Evolutionary conservation across 352 stramenopile species (phyloP).

Genomic region (Phytophthora tentaculata): DNA sequence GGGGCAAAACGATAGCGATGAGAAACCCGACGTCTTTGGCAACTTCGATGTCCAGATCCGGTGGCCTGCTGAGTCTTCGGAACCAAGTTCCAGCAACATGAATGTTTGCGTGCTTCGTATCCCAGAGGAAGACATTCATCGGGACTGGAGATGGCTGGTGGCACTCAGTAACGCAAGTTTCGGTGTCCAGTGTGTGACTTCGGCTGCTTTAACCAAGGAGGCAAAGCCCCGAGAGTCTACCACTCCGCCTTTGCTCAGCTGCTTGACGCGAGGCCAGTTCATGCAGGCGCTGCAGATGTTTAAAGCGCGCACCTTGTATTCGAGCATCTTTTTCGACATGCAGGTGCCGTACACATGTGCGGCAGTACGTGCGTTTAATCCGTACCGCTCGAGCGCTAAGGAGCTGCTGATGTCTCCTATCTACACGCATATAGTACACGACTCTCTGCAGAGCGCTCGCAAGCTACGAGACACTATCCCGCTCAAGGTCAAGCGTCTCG

Average conservation of each 20-base stretch:
- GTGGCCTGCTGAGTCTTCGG: constrained; percentile 26
- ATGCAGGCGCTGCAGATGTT: constrained; percentile 79
- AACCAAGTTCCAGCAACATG: neutral
- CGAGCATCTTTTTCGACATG: constrained; percentile 83
- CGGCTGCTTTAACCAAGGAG: constrained; percentile 6
- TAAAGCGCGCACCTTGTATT: constrained; percentile 69
- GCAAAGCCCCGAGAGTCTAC: constrained; percentile 1
- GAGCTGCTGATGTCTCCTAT: constrained; percentile 58
- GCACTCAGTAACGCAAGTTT: constrained; percentile 63
- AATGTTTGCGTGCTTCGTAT: constrained; percentile 54
- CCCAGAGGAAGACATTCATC: constrained; percentile 51
- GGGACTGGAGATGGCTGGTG: constrained; percentile 72
- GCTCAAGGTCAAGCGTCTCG: constrained; percentile 47
- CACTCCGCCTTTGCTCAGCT: constrained; percentile 55
- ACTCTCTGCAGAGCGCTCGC: constrained; percentile 59
- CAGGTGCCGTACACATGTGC: constrained; percentile 84
- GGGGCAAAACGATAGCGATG: constrained; percentile 19
- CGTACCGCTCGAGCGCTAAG: constrained; percentile 62
- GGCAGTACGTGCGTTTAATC: constrained; percentile 80
- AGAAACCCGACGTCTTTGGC: constrained; percentile 18
- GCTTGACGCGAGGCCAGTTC: constrained; percentile 73
- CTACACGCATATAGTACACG: constrained; percentile 72
- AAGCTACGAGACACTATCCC: constrained; percentile 70
- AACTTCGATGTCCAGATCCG: constrained; percentile 45
- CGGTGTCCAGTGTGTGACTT: constrained; percentile 49